Conservation (phyloP, 1,284 basidiomycete genomes). For the Macrocybe sp. region DNA sequence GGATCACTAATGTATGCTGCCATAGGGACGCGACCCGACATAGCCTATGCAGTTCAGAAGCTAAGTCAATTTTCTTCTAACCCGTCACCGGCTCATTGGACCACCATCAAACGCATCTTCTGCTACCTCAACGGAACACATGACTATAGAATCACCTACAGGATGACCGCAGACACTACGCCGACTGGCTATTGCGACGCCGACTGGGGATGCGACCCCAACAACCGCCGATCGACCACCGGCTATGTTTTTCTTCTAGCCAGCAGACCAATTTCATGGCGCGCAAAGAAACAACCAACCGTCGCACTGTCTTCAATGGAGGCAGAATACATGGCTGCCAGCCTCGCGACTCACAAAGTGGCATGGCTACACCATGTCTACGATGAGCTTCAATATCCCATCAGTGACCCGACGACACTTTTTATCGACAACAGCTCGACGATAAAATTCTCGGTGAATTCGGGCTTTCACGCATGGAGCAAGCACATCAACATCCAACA, state of each 20-base stretch:
- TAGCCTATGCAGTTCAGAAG: conserved; percentile 20
- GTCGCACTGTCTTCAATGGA: conserved; percentile 3
- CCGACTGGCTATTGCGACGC: conserved; percentile 17
- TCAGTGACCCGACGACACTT: neutral
- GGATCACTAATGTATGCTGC: conserved; percentile 11
- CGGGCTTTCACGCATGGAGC: conserved; percentile 2
- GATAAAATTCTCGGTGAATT: conserved; percentile 1
- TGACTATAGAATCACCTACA: conserved; percentile 16
- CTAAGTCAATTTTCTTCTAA: conserved; percentile 23
- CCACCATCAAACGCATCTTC: conserved; percentile 23
- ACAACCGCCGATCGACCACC: conserved; percentile 21
- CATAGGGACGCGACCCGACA: conserved; percentile 25
- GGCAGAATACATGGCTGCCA: conserved; percentile 9
- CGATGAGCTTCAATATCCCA: neutral
- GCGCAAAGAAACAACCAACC: conserved; percentile 26
- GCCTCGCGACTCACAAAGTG: conserved; percentile 7
- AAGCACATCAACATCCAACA: conserved; percentile 4
- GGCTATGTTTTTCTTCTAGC: conserved; percentile 25
- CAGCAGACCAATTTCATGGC: conserved; percentile 30
- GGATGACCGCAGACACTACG: conserved; percentile 5
- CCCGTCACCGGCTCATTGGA: conserved; percentile 21
- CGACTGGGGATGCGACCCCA: conserved; percentile 21
- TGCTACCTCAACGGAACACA: conserved; percentile 25
- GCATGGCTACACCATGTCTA: conserved; percentile 2
- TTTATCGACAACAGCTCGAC: conserved; percentile 1